Evolutionary conservation across 1,284 basidiomycete genomes (phyloP), one percentile per base, ranked within the genome.

Genomic region (Coniophora puteana): DNA sequence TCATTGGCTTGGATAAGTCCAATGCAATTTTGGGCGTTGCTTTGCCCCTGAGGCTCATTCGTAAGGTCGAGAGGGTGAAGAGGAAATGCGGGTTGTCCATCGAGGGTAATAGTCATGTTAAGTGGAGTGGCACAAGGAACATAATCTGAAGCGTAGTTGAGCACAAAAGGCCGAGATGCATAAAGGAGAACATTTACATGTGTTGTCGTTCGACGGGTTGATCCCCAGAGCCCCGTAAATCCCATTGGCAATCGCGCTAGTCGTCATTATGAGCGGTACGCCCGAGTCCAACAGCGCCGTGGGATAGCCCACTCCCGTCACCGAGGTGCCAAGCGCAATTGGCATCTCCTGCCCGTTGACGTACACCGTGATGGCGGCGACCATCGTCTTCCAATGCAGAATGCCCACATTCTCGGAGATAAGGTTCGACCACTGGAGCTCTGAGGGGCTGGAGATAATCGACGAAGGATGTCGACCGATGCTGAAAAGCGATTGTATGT

Each of bases 201-300:
- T n/a, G n/a, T n/a, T 81, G 49, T 87, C 81, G 2, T 57, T 49
- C 0, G 66, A 74, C 2, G 83, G 83, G 6, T 59, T 53, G 14
- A 87, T 63, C 3, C 78, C 81, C 37, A 84, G 59, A 4, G 83
- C 80, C n/a, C 84, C 84, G 47, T 87, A 89, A n/a, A 89, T 82
- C 5, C 68, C 83, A 51, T 88, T 81, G 12, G 85, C 79, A n/a
- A 88, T 68, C 2, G 52, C 39, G 3, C 65, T 62, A 0, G 76
- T 77, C 4, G 81, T 72, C 1, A 88, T 57, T 40, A 88, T 85
- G 16, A 74, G 49, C 1, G 85, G 82, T 0, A 79, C 69, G 1
- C 84, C 84, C 0, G 78, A 76, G 54, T 88, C 85, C 20, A 87
- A 57, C n/a, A 84, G 71, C 4, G 82, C 84, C 27, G 69, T 74